Conservation (phyloP, 1,284 basidiomycete species). For the Cryptococcus depauperatus region DNA sequence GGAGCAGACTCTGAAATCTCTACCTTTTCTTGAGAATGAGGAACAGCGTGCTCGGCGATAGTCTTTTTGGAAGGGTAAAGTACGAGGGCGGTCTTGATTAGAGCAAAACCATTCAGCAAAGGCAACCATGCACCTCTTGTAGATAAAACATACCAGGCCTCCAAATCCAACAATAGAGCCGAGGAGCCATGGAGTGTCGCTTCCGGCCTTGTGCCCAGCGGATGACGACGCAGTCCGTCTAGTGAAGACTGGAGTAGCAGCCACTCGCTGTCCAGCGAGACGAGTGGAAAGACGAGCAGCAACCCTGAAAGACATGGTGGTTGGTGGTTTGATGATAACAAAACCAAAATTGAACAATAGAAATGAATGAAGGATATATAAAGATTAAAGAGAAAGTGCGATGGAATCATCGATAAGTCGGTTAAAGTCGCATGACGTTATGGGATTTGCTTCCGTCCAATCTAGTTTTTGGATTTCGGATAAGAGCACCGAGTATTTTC, state of each 20-base stretch:
- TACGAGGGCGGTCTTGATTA: constrained; percentile 21
- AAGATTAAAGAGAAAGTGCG: too few relatives aligned
- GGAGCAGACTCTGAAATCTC: constrained; percentile 14
- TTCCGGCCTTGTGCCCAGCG: constrained; percentile 1
- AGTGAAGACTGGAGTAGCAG: constrained; percentile 4
- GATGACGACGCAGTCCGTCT: constrained; percentile 13
- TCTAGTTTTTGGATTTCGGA: too few relatives aligned
- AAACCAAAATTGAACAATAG: neutral
- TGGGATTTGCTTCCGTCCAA: too few relatives aligned
- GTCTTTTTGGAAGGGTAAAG: constrained; percentile 13
- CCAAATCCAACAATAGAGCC: constrained; percentile 18
- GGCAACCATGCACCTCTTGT: neutral
- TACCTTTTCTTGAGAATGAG: constrained; percentile 5
- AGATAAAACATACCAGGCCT: constrained; percentile 9
- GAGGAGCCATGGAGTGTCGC: constrained; percentile 16
- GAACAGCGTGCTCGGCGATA: constrained; percentile 5
- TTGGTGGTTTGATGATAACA: neutral
- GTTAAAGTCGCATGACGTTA: too few relatives aligned
- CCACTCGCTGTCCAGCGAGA: neutral
- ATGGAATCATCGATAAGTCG: too few relatives aligned
- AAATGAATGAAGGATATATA: too few relatives aligned
- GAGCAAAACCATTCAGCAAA: neutral
- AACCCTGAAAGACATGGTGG: neutral
- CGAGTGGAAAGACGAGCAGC: neutral
- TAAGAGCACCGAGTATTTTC: too few relatives aligned